Conservation (phyloP, 495 filamentous ascomycete species). For the Aspergillus hancockii region DNA sequence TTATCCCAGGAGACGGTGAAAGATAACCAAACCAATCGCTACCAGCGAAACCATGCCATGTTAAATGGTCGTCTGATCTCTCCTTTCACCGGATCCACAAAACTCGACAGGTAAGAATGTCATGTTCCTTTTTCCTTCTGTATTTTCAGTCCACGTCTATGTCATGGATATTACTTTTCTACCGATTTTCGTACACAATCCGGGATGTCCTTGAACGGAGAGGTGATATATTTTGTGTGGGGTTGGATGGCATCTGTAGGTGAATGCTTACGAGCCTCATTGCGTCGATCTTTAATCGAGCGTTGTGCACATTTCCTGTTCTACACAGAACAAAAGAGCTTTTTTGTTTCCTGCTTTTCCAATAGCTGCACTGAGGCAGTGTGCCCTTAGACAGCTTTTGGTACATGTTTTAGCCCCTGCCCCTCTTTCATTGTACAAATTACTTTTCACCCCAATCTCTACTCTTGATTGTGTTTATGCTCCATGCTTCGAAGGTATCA, state of each 20-base stretch:
- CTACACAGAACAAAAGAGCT: not conserved
- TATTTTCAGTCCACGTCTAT: not conserved
- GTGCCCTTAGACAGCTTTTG: not conserved
- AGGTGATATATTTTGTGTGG: not conserved
- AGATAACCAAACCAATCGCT: constrained; percentile 28
- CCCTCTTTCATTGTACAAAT: not conserved
- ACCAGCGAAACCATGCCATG: constrained; percentile 21
- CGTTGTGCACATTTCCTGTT: not conserved
- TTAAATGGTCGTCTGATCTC: constrained; percentile 35
- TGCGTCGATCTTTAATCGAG: not conserved
- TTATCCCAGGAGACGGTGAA: constrained; percentile 49
- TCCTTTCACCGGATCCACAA: constrained; percentile 30
- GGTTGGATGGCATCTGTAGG: not conserved
- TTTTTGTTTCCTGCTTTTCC: not conserved
- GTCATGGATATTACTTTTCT: not conserved
- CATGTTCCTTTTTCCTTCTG: constrained; percentile 5
- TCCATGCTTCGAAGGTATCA: not conserved
- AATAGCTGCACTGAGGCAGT: not conserved
- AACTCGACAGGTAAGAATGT: constrained; percentile 42
- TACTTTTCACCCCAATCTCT: not conserved
- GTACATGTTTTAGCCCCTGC: not conserved
- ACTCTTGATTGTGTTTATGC: not conserved
- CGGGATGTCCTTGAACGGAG: not conserved
- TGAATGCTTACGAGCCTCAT: not conserved
- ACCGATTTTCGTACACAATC: not conserved